Evolutionary conservation across 2,329 filamentous ascomycete genomes (phyloP).

Genomic region (Penicillium sp.): DNA sequence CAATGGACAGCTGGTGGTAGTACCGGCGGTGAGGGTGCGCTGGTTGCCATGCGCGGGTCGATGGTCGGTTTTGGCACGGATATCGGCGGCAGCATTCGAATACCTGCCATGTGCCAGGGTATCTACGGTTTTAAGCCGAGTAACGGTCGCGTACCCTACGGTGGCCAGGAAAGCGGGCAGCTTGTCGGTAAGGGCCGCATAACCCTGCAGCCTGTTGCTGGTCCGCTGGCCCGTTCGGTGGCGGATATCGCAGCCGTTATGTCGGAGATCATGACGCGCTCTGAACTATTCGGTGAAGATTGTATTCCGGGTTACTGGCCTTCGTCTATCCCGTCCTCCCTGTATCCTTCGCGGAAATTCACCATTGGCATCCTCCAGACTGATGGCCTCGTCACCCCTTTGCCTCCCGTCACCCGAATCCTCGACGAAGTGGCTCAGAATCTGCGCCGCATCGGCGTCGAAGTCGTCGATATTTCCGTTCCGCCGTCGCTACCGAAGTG

Average conservation of each 20-base stretch:
- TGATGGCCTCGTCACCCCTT: slow-evolving; percentile 35
- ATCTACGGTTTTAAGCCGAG: slow-evolving; percentile 51
- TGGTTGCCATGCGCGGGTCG: slow-evolving; percentile 56
- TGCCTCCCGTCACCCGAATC: slow-evolving; percentile 40
- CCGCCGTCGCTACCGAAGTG: slow-evolving; percentile 51
- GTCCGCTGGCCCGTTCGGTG: slow-evolving; percentile 40
- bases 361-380: slow-evolving; percentile 43
- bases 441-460: slow-evolving; percentile 44
- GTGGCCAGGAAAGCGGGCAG: slow-evolving; percentile 49
- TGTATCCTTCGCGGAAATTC: slow-evolving; percentile 30
- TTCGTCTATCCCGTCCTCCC: slow-evolving; percentile 1
- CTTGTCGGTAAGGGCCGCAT: slow-evolving; percentile 47
- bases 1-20: slow-evolving; percentile 60
- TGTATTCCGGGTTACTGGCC: slow-evolving; percentile 44
- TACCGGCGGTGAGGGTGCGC: slow-evolving; percentile 60
- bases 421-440: slow-evolving; percentile 37
- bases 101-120: slow-evolving; percentile 50
- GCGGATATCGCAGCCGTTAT: slow-evolving; percentile 48
- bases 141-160: slow-evolving; percentile 48
- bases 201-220: slow-evolving; percentile 48
- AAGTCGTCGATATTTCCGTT: slow-evolving; percentile 56
- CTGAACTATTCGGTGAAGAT: slow-evolving; percentile 51
- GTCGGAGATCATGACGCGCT: slow-evolving; percentile 47
- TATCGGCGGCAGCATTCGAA: slow-evolving; percentile 48
- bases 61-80: slow-evolving; percentile 61